Conservation (phyloP, 2,329 filamentous ascomycete genomes). For the Fusarium transvaalense region DNA sequence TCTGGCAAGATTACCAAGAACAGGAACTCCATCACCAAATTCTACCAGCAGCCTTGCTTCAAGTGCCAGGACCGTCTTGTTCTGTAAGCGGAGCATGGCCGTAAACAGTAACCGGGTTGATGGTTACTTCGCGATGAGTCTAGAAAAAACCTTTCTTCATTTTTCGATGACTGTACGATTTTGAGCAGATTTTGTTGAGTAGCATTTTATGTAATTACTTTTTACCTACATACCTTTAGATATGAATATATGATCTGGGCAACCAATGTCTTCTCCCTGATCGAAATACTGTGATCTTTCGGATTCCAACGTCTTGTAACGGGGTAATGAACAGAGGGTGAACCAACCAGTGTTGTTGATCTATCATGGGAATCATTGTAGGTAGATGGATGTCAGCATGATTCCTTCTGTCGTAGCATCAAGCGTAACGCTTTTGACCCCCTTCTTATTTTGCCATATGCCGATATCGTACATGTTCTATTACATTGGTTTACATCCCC, state of each 20-base stretch:
- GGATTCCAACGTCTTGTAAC: neutral
- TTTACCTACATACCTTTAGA: constrained; percentile 18
- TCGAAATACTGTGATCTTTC: neutral
- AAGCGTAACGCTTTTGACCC: neutral
- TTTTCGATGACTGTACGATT: constrained; percentile 23
- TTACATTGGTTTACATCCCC: constrained; percentile 8
- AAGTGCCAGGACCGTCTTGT: constrained; percentile 13
- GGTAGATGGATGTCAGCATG: neutral
- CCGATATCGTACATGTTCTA: neutral
- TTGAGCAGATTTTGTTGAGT: constrained; percentile 7
- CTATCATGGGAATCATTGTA: neutral
- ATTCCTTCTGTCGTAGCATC: neutral
- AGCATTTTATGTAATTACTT: constrained; percentile 40
- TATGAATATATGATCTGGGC: constrained; percentile 37
- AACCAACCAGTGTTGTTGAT: neutral
- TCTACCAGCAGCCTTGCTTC: constrained; percentile 35
- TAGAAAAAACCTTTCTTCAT: constrained; percentile 16
- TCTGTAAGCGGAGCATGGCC: neutral
- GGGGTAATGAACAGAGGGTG: neutral
- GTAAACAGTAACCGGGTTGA: too few relatives aligned
- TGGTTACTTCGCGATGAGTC: neutral
- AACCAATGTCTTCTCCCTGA: constrained; percentile 25
- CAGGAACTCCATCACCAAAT: constrained; percentile 15
- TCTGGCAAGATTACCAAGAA: constrained; percentile 15
- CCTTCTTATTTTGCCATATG: neutral